These are phyloP conservation scores for Eleusine coracana DNA, from an alignment of 176 grass and related monocot species.

Conservation along the genomic window DNA sequence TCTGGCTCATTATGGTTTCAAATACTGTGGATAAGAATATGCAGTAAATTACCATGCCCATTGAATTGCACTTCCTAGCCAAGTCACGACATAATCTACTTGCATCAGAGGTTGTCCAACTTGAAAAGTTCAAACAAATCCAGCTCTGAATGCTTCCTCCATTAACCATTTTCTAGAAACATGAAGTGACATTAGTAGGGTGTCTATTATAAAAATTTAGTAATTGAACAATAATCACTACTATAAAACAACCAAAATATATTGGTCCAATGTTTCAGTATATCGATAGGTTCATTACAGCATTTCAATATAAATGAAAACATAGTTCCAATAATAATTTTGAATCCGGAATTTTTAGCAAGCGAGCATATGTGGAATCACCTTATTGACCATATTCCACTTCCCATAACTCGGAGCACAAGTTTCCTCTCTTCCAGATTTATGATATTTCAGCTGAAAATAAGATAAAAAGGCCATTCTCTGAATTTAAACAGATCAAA, in stretches of 20 bases:
- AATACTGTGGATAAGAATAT: background rate
- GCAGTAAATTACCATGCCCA: slow-evolving; percentile 62
- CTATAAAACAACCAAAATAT: no score
- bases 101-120: slow-evolving; percentile 8
- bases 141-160: slow-evolving; percentile 55
- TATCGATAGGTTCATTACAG: background rate
- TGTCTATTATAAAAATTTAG: no score
- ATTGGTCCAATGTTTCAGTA: no score
- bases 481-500: background rate
- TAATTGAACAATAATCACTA: no score
- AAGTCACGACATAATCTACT: slow-evolving; percentile 46
- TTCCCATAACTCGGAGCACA: slow-evolving; percentile 57
- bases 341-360: background rate
- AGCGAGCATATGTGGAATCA: slow-evolving; percentile 17
- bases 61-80: slow-evolving; percentile 60
- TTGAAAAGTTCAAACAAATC: slow-evolving; percentile 70
- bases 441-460: slow-evolving; percentile 74
- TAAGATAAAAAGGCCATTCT: background rate
- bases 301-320: slow-evolving; percentile 16
- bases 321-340: background rate
- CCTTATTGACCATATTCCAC: slow-evolving; percentile 93
- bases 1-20: background rate
- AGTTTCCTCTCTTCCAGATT: slow-evolving; percentile 63
- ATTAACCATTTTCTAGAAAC: slow-evolving; percentile 67
- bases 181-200: slow-evolving; percentile 18